Conservation (phyloP, 148 eudicot genomes). For the Rhododendron griersonianum region DNA sequence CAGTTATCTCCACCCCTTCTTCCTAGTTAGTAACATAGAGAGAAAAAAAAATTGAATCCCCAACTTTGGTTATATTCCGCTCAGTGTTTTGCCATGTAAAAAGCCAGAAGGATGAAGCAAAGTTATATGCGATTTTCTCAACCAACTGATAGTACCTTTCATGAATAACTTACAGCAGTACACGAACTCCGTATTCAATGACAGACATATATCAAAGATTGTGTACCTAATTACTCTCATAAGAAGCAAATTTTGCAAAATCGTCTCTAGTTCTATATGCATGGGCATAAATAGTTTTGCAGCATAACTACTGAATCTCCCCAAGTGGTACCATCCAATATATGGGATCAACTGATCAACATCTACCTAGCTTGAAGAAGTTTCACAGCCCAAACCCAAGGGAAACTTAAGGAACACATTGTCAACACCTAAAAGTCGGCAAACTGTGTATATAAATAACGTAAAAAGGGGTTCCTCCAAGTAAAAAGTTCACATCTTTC, state of each 20-base stretch:
- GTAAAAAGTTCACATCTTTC: neutral
- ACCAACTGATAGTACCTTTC: neutral
- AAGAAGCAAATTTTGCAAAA: neutral
- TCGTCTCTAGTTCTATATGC: neutral
- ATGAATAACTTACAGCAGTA: neutral
- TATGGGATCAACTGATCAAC: neutral
- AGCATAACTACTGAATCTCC: neutral
- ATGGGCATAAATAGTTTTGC: too few species aligned
- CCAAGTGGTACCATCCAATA: neutral
- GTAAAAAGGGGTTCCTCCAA: neutral
- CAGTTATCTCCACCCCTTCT: conserved; percentile 61
- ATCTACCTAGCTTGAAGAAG: neutral
- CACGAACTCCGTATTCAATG: neutral
- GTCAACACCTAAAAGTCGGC: neutral
- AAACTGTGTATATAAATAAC: too few species aligned
- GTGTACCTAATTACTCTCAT: neutral
- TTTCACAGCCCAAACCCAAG: neutral
- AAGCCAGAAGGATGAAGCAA: neutral
- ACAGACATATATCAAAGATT: neutral
- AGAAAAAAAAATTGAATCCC: too few species aligned
- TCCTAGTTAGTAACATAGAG: conserved; percentile 31
- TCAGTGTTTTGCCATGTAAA: neutral
- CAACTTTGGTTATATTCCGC: neutral
- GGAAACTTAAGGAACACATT: neutral
- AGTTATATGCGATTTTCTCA: neutral